A percentile compares a stretch with the other conserved stretches of the same genome.
These are phyloP conservation scores for Cyclotella baltica DNA, from an alignment of 108 stramenopile genomes.

Conservation along the genomic window DNA sequence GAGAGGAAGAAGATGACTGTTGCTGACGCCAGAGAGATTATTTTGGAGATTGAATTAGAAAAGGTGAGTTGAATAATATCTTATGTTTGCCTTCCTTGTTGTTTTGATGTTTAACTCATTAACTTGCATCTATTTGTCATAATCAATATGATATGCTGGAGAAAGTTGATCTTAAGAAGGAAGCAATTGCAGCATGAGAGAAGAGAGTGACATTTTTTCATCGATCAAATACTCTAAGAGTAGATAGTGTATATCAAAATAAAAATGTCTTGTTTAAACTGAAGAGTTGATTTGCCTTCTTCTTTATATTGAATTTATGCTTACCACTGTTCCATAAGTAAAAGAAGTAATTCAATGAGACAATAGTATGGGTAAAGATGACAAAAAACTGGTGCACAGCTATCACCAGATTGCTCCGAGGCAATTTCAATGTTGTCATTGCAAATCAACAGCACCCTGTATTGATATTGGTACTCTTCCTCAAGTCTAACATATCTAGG, in stretches of 20 bases:
- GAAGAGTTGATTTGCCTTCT: background rate
- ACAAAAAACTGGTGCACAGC: too few species aligned
- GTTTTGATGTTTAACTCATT: too few species aligned
- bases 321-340: too few species aligned
- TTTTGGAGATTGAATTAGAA: constrained; percentile 95
- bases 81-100: too few species aligned
- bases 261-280: constrained; percentile 14
- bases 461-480: constrained; percentile 6
- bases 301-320: too few species aligned
- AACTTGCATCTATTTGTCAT: too few species aligned
- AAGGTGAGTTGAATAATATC: too few species aligned
- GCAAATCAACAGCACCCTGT: constrained; percentile 24
- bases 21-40: constrained; percentile 88
- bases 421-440: background rate
- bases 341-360: too few species aligned
- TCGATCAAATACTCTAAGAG: constrained; percentile 97
- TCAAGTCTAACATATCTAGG: constrained; percentile 45
- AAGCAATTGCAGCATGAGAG: constrained; percentile 94
- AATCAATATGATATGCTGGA: constrained; percentile 71
- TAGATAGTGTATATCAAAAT: constrained; percentile 79
- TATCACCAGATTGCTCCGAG: background rate
- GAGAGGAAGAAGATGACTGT: constrained; percentile 90
- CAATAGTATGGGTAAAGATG: too few species aligned
- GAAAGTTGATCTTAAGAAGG: constrained; percentile 89
- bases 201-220: constrained; percentile 98